Conservation (phyloP, 805 yeast genomes). For the Lachancea fermentati region DNA sequence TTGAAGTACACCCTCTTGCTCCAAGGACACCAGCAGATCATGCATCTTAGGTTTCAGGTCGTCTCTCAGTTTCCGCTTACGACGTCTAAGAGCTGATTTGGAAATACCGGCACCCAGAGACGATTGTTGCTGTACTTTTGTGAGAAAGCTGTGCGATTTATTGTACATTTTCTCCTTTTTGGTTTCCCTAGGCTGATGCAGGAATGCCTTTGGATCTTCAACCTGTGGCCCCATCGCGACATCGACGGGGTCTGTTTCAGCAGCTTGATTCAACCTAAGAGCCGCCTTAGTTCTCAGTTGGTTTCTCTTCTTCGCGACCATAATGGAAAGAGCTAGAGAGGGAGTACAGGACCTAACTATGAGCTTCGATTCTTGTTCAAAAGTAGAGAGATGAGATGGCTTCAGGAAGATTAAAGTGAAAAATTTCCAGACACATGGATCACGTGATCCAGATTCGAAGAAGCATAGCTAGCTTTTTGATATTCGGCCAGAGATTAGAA, state of each 20-base stretch:
- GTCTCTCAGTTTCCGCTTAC: constrained; percentile 58
- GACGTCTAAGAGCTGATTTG: constrained; percentile 58
- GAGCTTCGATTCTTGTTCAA: neutral
- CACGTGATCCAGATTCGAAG: too few relatives aligned
- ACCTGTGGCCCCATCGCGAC: constrained; percentile 18
- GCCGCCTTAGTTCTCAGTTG: constrained; percentile 40
- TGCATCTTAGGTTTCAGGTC: constrained; percentile 62
- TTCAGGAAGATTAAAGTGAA: constrained; percentile 1
- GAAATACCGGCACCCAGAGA: constrained; percentile 44
- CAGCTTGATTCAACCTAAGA: constrained; percentile 18
- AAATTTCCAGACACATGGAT: neutral
- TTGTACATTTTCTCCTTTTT: constrained; percentile 47
- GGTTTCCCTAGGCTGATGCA: constrained; percentile 47
- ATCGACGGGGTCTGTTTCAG: constrained; percentile 7
- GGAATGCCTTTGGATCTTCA: constrained; percentile 40
- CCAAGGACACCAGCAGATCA: constrained; percentile 53
- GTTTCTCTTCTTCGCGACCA: constrained; percentile 45
- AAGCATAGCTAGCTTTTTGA: too few relatives aligned
- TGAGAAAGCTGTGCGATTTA: constrained; percentile 34
- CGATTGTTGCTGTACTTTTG: constrained; percentile 18
- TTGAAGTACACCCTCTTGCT: constrained; percentile 25
- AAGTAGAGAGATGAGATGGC: neutral
- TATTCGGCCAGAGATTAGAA: too few relatives aligned
- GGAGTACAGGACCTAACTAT: neutral
- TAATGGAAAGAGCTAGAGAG: constrained; percentile 11